These are phyloP conservation scores for Diaporthe humulicola DNA, from an alignment of 2,329 filamentous ascomycete species.

Conservation along the genomic window DNA sequence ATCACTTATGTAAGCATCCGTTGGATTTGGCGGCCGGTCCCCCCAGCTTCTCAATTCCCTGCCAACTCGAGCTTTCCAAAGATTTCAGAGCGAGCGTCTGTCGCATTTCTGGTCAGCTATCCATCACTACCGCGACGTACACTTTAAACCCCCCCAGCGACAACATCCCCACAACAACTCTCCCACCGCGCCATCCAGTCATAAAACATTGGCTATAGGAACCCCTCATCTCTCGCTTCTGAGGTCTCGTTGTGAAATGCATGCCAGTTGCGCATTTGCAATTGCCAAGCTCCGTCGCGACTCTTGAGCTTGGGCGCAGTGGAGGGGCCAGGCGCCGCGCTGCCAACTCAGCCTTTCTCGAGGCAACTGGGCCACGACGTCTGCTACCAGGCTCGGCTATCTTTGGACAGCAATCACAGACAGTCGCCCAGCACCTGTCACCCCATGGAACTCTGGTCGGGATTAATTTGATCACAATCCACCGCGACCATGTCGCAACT, in stretches of 20 bases:
- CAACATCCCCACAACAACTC: slow-evolving; percentile 10
- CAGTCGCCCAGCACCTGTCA: background rate
- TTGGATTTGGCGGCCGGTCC: slow-evolving; percentile 51
- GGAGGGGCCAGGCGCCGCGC: slow-evolving; percentile 32
- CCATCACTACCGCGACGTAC: background rate
- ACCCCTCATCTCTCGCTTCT: too few species aligned
- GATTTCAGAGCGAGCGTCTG: slow-evolving; percentile 48
- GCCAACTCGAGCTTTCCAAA: slow-evolving; percentile 40
- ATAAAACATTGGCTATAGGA: background rate
- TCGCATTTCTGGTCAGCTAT: slow-evolving; percentile 14
- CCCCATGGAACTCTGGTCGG: slow-evolving; percentile 39
- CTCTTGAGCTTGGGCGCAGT: slow-evolving; percentile 42
- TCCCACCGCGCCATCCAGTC: background rate
- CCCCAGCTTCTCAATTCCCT: slow-evolving; percentile 47
- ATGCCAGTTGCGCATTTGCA: slow-evolving; percentile 26
- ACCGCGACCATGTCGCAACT: slow-evolving; percentile 71
- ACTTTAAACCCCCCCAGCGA: background rate
- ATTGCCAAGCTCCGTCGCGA: slow-evolving; percentile 40
- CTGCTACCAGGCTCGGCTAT: background rate
- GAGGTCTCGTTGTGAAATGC: background rate
- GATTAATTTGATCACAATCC: slow-evolving; percentile 44
- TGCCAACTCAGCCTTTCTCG: slow-evolving; percentile 8
- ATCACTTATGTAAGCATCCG: slow-evolving; percentile 36
- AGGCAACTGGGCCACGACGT: slow-evolving; percentile 5
- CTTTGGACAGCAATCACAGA: background rate